A percentile compares a stretch with the other conserved stretches of the same genome.
phyloP scores from a whole-genome alignment of 177 flowering plant genomes.

The Vitis hybrid region DNA sequence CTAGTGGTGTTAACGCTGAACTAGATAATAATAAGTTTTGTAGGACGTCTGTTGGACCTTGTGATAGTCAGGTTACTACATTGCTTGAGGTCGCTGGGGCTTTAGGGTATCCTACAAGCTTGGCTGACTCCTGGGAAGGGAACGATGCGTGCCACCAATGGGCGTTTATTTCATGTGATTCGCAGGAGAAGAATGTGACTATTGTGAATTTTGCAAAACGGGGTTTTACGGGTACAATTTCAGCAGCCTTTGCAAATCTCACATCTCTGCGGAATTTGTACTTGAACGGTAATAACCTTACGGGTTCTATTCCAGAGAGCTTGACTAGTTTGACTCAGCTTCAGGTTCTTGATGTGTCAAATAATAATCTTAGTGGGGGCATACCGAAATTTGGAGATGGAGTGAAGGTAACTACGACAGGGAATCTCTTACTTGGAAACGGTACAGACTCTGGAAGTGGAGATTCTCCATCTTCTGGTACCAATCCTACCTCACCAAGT shows the following conservation, averaged over 20 bases:
- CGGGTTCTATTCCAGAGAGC: constrained; percentile 58
- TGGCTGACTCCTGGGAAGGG: constrained; percentile 77
- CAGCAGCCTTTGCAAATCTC: constrained; percentile 59
- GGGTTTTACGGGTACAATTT: constrained; percentile 48
- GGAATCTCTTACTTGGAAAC: constrained; percentile 42
- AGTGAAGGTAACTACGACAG: constrained; percentile 24
- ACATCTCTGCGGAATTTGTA: constrained; percentile 39
- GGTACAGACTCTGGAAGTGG: constrained; percentile 24
- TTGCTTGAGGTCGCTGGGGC: constrained; percentile 63
- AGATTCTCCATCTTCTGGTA: constrained; percentile 10
- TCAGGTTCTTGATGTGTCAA: constrained; percentile 55
- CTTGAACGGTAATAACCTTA: constrained; percentile 57
- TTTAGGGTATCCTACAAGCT: constrained; percentile 57
- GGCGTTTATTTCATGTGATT: constrained; percentile 45
- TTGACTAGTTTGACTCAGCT: constrained; percentile 42
- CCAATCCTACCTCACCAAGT: constrained; percentile 4
- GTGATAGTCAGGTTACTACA: constrained; percentile 59
- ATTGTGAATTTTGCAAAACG: constrained; percentile 50
- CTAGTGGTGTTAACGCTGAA: constrained; percentile 9
- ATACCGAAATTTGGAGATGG: constrained; percentile 33
- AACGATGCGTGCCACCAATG: constrained; percentile 65
- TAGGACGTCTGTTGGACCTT: constrained; percentile 41
- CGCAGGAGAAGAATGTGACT: constrained; percentile 29
- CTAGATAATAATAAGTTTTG: constrained; percentile 57
- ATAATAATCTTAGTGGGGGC: constrained; percentile 68